These are phyloP conservation scores for Podaxis sp. DNA, from an alignment of 768 basidiomycete species.

Conservation along the genomic window DNA sequence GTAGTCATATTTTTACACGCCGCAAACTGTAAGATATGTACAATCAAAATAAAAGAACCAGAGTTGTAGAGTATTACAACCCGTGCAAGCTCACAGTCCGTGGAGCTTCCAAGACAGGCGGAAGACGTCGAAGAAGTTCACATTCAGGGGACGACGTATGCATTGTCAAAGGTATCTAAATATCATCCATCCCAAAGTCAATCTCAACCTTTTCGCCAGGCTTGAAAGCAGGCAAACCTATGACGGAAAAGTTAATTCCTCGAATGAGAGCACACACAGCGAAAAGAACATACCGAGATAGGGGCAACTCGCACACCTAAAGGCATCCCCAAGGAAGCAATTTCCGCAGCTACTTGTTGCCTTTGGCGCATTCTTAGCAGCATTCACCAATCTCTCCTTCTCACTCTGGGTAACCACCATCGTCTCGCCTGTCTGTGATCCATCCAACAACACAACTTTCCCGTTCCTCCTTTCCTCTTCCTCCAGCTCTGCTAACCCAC, in stretches of 20 bases:
- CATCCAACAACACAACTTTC: slow-evolving; percentile 69
- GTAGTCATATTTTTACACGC: too few relatives aligned
- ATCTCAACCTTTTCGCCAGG: slow-evolving; percentile 98
- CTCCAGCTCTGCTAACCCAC: slow-evolving; percentile 93
- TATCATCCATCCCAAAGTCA: slow-evolving; percentile 83
- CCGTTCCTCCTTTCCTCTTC: slow-evolving; percentile 65
- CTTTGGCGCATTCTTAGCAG: slow-evolving; percentile 71
- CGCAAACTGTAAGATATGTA: too few relatives aligned
- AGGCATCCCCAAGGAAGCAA: slow-evolving; percentile 97
- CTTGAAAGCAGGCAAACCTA: slow-evolving; percentile 96
- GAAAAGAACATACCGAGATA: slow-evolving; percentile 77
- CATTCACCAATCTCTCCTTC: slow-evolving; percentile 58
- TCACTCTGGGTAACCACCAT: slow-evolving; percentile 54
- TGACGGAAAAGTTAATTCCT: slow-evolving; percentile 13
- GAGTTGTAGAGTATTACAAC: too few relatives aligned
- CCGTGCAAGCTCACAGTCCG: too few relatives aligned
- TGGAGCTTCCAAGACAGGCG: neutral
- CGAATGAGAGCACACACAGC: slow-evolving; percentile 1
- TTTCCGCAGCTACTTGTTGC: slow-evolving; percentile 96
- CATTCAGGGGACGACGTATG: neutral
- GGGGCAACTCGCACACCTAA: slow-evolving; percentile 93
- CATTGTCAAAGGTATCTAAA: slow-evolving; percentile 32
- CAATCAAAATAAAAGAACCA: too few relatives aligned
- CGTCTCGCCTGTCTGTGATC: slow-evolving; percentile 53
- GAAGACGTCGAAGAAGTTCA: neutral